Conservation (phyloP, 73 alveolate species). For the Uronychia setigera region DNA sequence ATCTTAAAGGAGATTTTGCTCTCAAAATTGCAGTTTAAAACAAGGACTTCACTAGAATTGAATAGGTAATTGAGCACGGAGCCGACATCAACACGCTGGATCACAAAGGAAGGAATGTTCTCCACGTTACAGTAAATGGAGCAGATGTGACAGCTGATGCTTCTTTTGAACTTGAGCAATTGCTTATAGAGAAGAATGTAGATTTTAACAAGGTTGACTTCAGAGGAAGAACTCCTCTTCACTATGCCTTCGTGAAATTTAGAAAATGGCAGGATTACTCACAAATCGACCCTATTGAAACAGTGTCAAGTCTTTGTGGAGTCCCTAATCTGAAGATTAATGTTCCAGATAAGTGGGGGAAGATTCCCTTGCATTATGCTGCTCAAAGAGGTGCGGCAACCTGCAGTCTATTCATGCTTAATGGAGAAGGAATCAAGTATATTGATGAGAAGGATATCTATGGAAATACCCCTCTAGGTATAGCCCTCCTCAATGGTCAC, state of each 20-base stretch:
- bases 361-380: conserved; percentile 80
- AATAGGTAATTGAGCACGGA: conserved; percentile 28
- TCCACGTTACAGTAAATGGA: conserved; percentile 41
- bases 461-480: conserved; percentile 57
- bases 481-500: conserved; percentile 29
- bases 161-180: conserved; percentile 6
- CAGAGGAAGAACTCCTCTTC: conserved; percentile 73
- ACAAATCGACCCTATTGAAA: conserved; percentile 79
- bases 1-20: conserved; percentile 63
- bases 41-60: conserved; percentile 25
- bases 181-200: conserved; percentile 56
- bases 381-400: conserved; percentile 76
- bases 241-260: conserved; percentile 75
- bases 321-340: conserved; percentile 47
- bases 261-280: conserved; percentile 21
- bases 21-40: too few relatives aligned
- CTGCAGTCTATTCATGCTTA: conserved; percentile 54
- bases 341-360: conserved; percentile 63
- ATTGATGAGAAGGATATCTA: conserved; percentile 28
- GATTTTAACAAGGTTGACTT: conserved; percentile 67
- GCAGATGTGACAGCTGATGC: background rate
- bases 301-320: conserved; percentile 49
- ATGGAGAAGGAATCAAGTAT: conserved; percentile 42
- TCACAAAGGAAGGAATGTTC: conserved; percentile 51
- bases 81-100: conserved; percentile 48